Evolutionary conservation across 1,284 basidiomycete species (phyloP), one percentile per base, ranked within the genome.

Genomic region (Caloboletus firmus): DNA sequence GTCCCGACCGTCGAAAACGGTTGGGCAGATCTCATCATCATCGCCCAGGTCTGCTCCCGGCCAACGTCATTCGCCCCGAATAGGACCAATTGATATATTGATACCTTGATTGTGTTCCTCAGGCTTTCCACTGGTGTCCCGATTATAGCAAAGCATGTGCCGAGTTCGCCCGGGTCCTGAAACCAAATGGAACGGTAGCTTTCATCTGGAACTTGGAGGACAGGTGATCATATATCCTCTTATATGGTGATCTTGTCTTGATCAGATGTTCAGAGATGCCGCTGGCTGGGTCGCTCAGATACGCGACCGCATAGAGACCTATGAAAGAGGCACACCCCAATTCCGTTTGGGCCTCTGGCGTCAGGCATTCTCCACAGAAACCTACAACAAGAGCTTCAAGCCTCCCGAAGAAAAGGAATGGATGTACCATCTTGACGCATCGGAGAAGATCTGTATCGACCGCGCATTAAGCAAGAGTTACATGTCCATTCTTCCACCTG

Each of bases 101-200:
- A 53, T 31, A 5, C 37, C 24, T 40, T 24, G 26, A 51, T 42
- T 28, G 53, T 49, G 7, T 35, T 12, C 1, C 18, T 47, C 59
- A 91, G 84, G 90, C 90, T 13, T 92, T 84, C 65, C 89, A 92
- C 70, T 92, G 90, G 89, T 89, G 86, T 62, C 85, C 85, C 3
- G 80, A 91, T 66, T 86, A 82, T 65, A 76, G 82, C 54, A 77
- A 75, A 51, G 87, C 89, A 1, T 76, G 77, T 15, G 70, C 69
- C 0, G 89, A 92, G 65, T 87, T 92, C 64, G 76, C 80, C 22
- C 79, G 90, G 34, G 79, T 90, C 61, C 72, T 92, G 46, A 89
- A 88, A 64, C 83, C 85, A 0, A 70, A 73, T 31, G 90, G 89
- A 5, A 69, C 78, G 7, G 76, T 84, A n/a, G 83, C 76, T 4